A percentile compares a stretch with the other conserved stretches of the same genome.
Conservation (phyloP, 352 stramenopile species). For the Pythium rishiriense region DNA sequence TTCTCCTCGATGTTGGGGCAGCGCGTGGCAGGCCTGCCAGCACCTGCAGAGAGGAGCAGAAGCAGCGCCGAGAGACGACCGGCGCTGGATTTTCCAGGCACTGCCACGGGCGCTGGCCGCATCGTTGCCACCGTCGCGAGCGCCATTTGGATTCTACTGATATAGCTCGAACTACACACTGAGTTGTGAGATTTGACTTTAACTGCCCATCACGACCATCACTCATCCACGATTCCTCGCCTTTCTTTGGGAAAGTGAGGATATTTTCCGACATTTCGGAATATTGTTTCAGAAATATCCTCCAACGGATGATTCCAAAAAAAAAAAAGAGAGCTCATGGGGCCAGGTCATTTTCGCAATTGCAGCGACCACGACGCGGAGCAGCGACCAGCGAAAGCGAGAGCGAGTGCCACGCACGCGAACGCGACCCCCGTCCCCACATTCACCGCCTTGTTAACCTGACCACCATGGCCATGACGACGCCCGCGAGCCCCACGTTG, state of each 20-base stretch:
- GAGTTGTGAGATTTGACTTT: neutral
- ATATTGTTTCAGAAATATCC: constrained; percentile 11
- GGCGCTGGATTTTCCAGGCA: no score
- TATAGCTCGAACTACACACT: no score
- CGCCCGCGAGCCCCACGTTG: neutral
- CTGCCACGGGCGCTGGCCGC: no score
- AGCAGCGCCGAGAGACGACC: no score
- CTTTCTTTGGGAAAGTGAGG: neutral
- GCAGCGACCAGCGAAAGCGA: neutral
- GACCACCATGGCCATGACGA: neutral
- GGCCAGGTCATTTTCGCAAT: neutral
- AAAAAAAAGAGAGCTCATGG: neutral
- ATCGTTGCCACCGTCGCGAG: no score
- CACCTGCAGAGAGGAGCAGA: no score
- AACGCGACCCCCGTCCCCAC: neutral
- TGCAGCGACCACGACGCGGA: neutral
- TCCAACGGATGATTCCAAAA: no score
- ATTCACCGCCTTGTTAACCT: neutral
- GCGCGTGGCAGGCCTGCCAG: no score
- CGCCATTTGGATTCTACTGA: no score
- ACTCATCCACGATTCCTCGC: neutral
- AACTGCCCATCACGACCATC: neutral
- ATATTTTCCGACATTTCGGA: neutral
- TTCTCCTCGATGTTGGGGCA: no score
- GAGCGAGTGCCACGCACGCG: neutral